Evolutionary conservation across 2,329 filamentous ascomycete genomes (phyloP).

Genomic region (Westerdykella sp.): DNA sequence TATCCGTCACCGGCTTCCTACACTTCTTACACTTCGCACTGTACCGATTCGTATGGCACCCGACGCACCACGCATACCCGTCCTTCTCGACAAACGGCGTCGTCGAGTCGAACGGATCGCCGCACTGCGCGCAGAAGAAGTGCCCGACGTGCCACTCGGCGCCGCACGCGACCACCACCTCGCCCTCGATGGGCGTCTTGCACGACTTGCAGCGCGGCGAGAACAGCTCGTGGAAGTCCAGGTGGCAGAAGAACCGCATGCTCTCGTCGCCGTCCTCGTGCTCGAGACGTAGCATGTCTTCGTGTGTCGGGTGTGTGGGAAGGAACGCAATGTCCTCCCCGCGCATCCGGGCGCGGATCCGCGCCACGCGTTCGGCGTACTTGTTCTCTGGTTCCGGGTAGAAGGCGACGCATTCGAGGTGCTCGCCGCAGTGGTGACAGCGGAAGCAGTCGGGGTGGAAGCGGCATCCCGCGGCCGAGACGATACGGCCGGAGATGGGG

Average conservation of each 20-base stretch:
- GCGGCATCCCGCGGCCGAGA: conserved; percentile 71
- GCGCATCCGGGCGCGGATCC: conserved; percentile 59
- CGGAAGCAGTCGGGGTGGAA: conserved; percentile 93
- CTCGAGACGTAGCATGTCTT: conserved; percentile 54
- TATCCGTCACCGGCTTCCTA: conserved; percentile 74
- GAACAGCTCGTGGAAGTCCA: conserved; percentile 97
- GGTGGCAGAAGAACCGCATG: conserved; percentile 87
- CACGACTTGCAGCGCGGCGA: conserved; percentile 92
- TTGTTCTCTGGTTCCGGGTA: conserved; percentile 78
- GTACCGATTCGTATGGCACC: conserved; percentile 86
- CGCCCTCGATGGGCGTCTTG: conserved; percentile 91
- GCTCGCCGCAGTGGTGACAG: conserved; percentile 80
- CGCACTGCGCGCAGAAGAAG: conserved; percentile 98
- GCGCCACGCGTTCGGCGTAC: conserved; percentile 64
- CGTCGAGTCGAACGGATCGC: conserved; percentile 62
- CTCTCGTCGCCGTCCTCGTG: conserved; percentile 58
- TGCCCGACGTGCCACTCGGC: conserved; percentile 96
- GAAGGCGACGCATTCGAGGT: conserved; percentile 91
- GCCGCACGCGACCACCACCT: conserved; percentile 88
- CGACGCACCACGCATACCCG: conserved; percentile 93
- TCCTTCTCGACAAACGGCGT: conserved; percentile 95
- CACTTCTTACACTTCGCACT: conserved; percentile 86
- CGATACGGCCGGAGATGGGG: conserved; percentile 84
- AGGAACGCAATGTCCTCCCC: conserved; percentile 44
- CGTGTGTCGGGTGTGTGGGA: conserved; percentile 43